These are phyloP conservation scores for Monilinia polystroma DNA, from an alignment of 2,329 filamentous ascomycete genomes.

Conservation along the genomic window DNA sequence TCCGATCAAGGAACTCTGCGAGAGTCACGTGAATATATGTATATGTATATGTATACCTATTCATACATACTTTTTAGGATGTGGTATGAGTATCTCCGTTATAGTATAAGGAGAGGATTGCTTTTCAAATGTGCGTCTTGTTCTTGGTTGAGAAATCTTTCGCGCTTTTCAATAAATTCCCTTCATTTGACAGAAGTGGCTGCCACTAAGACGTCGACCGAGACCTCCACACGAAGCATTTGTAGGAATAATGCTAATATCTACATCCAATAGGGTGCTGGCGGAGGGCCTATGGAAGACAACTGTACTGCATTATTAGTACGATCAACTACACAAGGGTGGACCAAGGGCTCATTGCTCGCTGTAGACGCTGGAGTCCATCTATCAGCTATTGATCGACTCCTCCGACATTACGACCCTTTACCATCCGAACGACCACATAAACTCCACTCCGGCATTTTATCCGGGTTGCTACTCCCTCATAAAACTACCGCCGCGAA, in stretches of 20 bases:
- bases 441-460: constrained; percentile 67
- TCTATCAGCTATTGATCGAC: constrained; percentile 77
- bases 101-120: background rate
- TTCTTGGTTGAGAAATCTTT: constrained; percentile 8
- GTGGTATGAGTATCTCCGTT: background rate
- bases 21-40: background rate
- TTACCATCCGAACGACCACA: constrained; percentile 48
- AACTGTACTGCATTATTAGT: constrained; percentile 86
- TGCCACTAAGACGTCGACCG: background rate
- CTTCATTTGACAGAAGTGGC: background rate
- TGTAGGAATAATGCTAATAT: background rate
- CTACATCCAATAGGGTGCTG: constrained; percentile 65
- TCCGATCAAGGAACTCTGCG: background rate
- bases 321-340: constrained; percentile 73
- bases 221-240: background rate
- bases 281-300: constrained; percentile 85
- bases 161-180: constrained; percentile 33
- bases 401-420: constrained; percentile 55
- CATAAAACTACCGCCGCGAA: constrained; percentile 69
- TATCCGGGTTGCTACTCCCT: constrained; percentile 73
- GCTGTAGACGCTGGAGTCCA: constrained; percentile 95
- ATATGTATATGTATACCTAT: too few relatives aligned
- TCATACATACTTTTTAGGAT: background rate
- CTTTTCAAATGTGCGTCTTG: background rate
- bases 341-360: constrained; percentile 78